phyloP scores from a whole-genome alignment of 1,284 basidiomycete species.

The Farysia itapuensis region DNA sequence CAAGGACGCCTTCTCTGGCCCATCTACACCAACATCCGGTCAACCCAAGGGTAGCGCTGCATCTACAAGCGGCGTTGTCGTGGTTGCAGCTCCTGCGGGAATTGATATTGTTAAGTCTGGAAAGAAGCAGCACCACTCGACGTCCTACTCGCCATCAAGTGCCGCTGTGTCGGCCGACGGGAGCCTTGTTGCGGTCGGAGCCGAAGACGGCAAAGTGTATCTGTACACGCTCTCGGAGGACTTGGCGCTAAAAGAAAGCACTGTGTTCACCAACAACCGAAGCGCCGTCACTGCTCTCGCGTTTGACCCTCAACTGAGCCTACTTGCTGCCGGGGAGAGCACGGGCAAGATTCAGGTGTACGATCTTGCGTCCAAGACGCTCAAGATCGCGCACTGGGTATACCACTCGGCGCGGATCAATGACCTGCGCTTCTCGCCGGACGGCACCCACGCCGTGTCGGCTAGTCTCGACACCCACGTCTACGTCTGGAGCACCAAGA shows the following conservation, averaged over 20 bases:
- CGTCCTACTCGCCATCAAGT: slow-evolving; percentile 26
- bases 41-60: slow-evolving; percentile 68
- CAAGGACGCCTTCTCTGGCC: slow-evolving; percentile 10
- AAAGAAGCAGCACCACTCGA: slow-evolving; percentile 21
- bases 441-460: slow-evolving; percentile 72
- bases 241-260: slow-evolving; percentile 3
- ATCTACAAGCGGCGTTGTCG: slow-evolving; percentile 61
- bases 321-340: slow-evolving; percentile 71
- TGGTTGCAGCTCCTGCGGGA: slow-evolving; percentile 70
- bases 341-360: slow-evolving; percentile 78
- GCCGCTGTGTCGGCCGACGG: slow-evolving; percentile 65
- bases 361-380: slow-evolving; percentile 64
- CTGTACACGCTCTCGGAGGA: slow-evolving; percentile 25
- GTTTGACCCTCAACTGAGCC: slow-evolving; percentile 75
- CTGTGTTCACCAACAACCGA: slow-evolving; percentile 67
- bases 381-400: slow-evolving; percentile 68
- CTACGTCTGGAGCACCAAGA: slow-evolving; percentile 81
- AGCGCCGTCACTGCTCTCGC: slow-evolving; percentile 71
- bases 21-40: slow-evolving; percentile 61
- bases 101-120: slow-evolving; percentile 66
- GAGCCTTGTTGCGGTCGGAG: slow-evolving; percentile 71
- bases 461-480: slow-evolving; percentile 74
- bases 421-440: slow-evolving; percentile 75
- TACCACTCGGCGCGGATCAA: slow-evolving; percentile 82
- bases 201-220: slow-evolving; percentile 61